phyloP scores from a whole-genome alignment of 805 yeast genomes.

The Metschnikowia hibisci region DNA sequence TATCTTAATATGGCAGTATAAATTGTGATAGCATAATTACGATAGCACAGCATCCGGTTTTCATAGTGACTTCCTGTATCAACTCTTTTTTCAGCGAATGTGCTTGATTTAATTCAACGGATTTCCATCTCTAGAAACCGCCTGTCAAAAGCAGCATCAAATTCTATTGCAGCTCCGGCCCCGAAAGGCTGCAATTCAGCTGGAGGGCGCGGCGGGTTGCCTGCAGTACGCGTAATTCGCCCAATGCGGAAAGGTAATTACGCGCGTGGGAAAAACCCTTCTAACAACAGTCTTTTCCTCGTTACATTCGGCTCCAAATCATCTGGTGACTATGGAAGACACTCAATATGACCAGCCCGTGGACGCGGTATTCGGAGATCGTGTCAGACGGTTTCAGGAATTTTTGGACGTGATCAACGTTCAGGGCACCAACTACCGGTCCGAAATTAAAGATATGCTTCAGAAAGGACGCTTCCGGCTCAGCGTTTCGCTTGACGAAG shows the following conservation, averaged over 20 bases:
- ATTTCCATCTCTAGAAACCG: too few species aligned
- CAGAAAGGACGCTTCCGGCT: constrained; percentile 63
- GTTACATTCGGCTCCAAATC: background rate
- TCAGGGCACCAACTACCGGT: constrained; percentile 59
- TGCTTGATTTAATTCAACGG: too few species aligned
- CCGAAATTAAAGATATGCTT: constrained; percentile 69
- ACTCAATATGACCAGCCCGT: constrained; percentile 30
- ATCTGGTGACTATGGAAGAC: constrained; percentile 21
- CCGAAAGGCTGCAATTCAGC: background rate
- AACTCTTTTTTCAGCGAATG: too few species aligned
- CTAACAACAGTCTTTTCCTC: background rate
- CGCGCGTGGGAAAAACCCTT: constrained; percentile 14
- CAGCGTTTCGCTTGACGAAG: constrained; percentile 75
- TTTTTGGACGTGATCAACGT: constrained; percentile 59
- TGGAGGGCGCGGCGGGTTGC: background rate
- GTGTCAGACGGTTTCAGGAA: constrained; percentile 85
- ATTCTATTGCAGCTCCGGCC: too few species aligned
- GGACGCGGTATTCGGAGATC: constrained; percentile 63
- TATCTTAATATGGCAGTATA: too few species aligned
- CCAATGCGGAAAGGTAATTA: constrained; percentile 16
- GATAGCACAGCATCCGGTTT: too few species aligned
- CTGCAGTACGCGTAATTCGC: constrained; percentile 4
- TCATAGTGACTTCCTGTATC: too few species aligned
- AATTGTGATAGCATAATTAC: too few species aligned
- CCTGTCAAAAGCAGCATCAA: too few species aligned